phyloP scores from a whole-genome alignment of 129 eudicot genomes.

The Scalesia atractyloides region DNA sequence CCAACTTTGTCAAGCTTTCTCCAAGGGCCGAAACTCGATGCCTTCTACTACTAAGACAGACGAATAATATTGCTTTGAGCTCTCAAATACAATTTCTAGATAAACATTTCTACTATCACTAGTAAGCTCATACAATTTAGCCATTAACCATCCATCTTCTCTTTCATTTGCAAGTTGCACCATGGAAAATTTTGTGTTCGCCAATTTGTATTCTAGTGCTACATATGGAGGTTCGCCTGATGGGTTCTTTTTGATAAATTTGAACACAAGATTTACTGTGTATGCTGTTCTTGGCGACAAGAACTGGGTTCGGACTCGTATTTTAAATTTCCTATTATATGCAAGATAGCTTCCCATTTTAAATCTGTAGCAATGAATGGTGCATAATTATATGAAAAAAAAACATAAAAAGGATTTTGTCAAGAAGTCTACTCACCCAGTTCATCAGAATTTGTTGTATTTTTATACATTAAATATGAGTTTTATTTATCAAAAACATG shows the following conservation, averaged over 20 bases:
- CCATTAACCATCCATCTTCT: background rate
- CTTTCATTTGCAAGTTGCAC: too few species aligned
- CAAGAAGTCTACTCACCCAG: too few species aligned
- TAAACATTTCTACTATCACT: background rate
- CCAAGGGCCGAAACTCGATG: background rate
- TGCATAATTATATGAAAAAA: too few species aligned
- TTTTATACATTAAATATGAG: too few species aligned
- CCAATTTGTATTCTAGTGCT: background rate
- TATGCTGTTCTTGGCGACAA: background rate
- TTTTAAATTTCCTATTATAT: background rate
- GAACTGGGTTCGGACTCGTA: background rate
- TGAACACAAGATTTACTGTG: conserved; percentile 10
- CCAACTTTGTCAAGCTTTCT: background rate
- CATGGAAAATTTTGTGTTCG: background rate
- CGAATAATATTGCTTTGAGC: too few species aligned
- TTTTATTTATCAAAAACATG: too few species aligned
- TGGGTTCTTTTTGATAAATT: too few species aligned
- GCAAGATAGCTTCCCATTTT: background rate
- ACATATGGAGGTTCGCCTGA: background rate
- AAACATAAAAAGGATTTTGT: too few species aligned
- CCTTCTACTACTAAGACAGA: background rate
- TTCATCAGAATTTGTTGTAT: too few species aligned
- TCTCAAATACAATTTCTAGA: background rate
- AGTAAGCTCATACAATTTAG: conserved; percentile 3
- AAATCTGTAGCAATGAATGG: conserved; percentile 4